Conservation (phyloP, 1,284 basidiomycete genomes). For the Meira miltonrushii region DNA sequence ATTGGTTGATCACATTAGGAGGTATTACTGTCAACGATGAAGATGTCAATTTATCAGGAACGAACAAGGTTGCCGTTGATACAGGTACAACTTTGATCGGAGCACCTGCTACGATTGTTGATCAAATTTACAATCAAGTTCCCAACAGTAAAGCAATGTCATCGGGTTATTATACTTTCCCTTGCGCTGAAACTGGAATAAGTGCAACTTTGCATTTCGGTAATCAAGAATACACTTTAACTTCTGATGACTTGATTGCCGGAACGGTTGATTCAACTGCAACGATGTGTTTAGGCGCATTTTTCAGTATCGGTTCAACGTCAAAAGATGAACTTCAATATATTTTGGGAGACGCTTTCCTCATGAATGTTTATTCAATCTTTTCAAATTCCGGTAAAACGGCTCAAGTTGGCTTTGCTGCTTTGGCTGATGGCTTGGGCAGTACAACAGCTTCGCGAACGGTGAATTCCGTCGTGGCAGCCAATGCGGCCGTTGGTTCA, state of each 20-base stretch:
- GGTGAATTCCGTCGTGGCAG: constrained; percentile 11
- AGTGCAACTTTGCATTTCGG: constrained; percentile 38
- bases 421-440: constrained; percentile 32
- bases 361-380: constrained; percentile 43
- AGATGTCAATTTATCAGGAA: constrained; percentile 16
- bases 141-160: constrained; percentile 22
- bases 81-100: constrained; percentile 48
- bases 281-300: constrained; percentile 34
- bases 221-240: constrained; percentile 28
- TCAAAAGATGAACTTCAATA: constrained; percentile 27
- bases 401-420: constrained; percentile 35
- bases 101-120: constrained; percentile 31
- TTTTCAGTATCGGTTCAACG: constrained; percentile 33
- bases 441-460: constrained; percentile 22
- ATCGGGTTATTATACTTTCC: constrained; percentile 42
- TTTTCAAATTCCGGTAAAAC: constrained; percentile 21
- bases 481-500: background rate
- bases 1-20: constrained; percentile 39
- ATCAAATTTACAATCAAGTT: constrained; percentile 33
- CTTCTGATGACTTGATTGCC: constrained; percentile 25
- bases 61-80: constrained; percentile 39
- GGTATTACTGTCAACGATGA: constrained; percentile 21
- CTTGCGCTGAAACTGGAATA: constrained; percentile 22
- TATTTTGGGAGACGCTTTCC: constrained; percentile 45
- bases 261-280: constrained; percentile 20